Percentiles rank a stretch among this genome's conserved stretches.
Conservation (phyloP, 371 early-diverging fungal genomes). For the Mortierella sp. region DNA sequence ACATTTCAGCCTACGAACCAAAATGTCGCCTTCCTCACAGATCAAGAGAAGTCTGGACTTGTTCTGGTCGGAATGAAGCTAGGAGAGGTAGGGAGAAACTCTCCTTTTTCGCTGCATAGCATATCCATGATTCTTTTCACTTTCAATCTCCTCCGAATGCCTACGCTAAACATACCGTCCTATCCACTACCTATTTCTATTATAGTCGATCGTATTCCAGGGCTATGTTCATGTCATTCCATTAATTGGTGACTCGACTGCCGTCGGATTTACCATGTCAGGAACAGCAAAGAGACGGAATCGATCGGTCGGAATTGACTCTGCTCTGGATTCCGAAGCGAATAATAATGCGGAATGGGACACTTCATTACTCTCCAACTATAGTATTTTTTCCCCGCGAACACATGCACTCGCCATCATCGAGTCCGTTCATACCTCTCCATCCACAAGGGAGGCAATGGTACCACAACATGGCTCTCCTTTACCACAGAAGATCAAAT, state of each 20-base stretch:
- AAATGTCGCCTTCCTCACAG: constrained; percentile 20
- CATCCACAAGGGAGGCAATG: constrained; percentile 12
- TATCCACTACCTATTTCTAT: neutral
- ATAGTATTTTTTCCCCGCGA: constrained; percentile 67
- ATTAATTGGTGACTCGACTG: constrained; percentile 55
- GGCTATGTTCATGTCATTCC: constrained; percentile 62
- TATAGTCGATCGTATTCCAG: constrained; percentile 60
- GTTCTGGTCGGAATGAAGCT: constrained; percentile 34
- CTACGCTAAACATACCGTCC: too few relatives aligned
- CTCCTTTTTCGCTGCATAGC: too few relatives aligned
- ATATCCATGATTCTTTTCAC: too few relatives aligned
- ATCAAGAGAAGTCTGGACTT: constrained; percentile 7
- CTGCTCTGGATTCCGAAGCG: neutral
- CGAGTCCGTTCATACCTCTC: constrained; percentile 44
- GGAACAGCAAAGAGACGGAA: constrained; percentile 27
- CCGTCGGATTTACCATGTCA: constrained; percentile 56
- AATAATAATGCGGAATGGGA: constrained; percentile 17
- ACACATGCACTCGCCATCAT: constrained; percentile 68
- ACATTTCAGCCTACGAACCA: constrained; percentile 31
- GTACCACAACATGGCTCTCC: constrained; percentile 32
- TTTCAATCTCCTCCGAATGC: too few relatives aligned
- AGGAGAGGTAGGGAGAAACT: constrained; percentile 28
- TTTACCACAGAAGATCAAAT: constrained; percentile 13
- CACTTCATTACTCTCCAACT: constrained; percentile 37
- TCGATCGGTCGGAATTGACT: too few relatives aligned